Evolutionary conservation across 179 eudicot species (phyloP).

Genomic region (Drosera spatulata): DNA sequence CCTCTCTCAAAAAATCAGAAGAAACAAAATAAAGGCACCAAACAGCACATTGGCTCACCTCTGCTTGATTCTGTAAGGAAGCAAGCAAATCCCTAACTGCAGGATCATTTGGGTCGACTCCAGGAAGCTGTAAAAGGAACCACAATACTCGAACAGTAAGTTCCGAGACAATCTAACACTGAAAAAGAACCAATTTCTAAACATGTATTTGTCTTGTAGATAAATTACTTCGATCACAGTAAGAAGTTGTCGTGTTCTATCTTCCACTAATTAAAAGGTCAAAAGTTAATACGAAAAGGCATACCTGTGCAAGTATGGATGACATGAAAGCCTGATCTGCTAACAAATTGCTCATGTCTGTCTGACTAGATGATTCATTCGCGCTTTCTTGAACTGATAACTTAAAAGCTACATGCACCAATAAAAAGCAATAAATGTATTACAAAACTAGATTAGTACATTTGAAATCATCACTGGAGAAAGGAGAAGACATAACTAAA

Average conservation of each 20-base stretch:
- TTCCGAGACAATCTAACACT: neutral
- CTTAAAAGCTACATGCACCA: slow-evolving; percentile 63
- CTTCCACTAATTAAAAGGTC: neutral
- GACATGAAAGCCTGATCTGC: slow-evolving; percentile 80
- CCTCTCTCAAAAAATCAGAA: neutral
- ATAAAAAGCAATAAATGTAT: neutral
- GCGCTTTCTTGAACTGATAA: slow-evolving; percentile 67
- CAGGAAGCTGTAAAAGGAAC: slow-evolving; percentile 66
- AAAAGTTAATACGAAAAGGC: slow-evolving; percentile 1
- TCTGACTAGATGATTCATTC: slow-evolving; percentile 47
- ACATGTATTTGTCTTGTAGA: neutral
- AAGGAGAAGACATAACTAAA: neutral
- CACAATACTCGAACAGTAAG: neutral
- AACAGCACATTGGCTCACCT: slow-evolving; percentile 32
- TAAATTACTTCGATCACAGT: neutral
- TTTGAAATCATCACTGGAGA: neutral
- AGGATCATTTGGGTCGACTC: slow-evolving; percentile 96
- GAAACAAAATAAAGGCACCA: neutral
- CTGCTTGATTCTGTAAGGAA: slow-evolving; percentile 76
- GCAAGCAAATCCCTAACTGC: slow-evolving; percentile 81
- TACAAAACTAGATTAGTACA: neutral
- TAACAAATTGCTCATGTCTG: slow-evolving; percentile 69
- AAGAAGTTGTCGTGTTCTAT: neutral
- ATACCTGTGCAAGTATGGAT: slow-evolving; percentile 76
- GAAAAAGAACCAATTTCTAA: neutral